Percentiles rank a stretch among this genome's conserved stretches.
Conservation (phyloP, 805 yeast genomes). For the Metschnikowia koreensis region DNA sequence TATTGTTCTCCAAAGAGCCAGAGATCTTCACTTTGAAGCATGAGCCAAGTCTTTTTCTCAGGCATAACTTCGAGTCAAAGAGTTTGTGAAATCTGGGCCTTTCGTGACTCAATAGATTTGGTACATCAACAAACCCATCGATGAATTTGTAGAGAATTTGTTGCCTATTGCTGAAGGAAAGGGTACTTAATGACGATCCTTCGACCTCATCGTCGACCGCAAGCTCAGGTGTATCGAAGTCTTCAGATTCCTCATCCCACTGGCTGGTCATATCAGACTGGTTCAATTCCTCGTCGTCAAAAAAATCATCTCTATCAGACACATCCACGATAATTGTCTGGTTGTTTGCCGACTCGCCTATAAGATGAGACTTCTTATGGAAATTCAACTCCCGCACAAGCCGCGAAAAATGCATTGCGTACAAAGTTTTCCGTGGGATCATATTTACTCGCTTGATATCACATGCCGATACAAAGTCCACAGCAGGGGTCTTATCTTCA, state of each 20-base stretch:
- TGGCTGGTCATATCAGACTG: too few species aligned
- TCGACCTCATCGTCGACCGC: not conserved
- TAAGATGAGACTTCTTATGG: constrained; percentile 52
- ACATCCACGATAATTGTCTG: constrained; percentile 63
- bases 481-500: constrained; percentile 6
- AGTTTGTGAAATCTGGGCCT: constrained; percentile 30
- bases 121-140: constrained; percentile 40
- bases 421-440: constrained; percentile 36
- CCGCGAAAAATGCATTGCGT: constrained; percentile 48
- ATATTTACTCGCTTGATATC: constrained; percentile 24
- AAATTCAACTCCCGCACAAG: constrained; percentile 71
- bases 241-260: not conserved
- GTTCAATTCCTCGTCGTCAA: constrained; percentile 21
- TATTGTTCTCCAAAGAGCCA: constrained; percentile 15
- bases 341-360: constrained; percentile 49
- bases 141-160: constrained; percentile 62
- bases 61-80: constrained; percentile 53
- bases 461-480: constrained; percentile 22
- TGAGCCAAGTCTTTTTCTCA: constrained; percentile 56
- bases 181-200: not conserved
- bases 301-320: constrained; percentile 34
- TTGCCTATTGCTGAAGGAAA: constrained; percentile 35
- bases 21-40: constrained; percentile 47
- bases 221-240: not conserved
- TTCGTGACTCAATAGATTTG: constrained; percentile 1